A percentile compares a stretch with the other conserved stretches of the same genome.
Evolutionary conservation across 2,329 filamentous ascomycete species (phyloP).

Genomic region (Aspergillus sp.): DNA sequence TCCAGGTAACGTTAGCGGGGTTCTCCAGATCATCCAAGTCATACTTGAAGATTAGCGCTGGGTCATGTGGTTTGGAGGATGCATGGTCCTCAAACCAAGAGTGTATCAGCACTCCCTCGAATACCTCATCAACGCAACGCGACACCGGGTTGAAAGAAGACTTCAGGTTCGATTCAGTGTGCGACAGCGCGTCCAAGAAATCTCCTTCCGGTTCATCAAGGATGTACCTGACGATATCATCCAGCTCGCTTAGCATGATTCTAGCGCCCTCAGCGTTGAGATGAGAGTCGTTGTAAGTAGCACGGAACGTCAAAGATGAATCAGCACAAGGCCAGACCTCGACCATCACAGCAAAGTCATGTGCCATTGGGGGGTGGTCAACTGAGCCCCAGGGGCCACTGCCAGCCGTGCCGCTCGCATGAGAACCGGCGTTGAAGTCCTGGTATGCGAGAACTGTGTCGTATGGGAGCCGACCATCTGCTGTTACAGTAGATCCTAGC

Average conservation of each 20-base stretch:
- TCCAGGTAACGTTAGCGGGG: constrained; percentile 24
- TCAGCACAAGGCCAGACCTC: constrained; percentile 26
- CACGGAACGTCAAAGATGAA: constrained; percentile 25
- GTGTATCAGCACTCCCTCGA: constrained; percentile 21
- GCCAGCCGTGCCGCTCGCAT: neutral
- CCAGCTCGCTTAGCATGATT: constrained; percentile 26
- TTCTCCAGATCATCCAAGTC: constrained; percentile 21
- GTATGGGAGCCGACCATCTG: constrained; percentile 29
- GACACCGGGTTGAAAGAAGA: constrained; percentile 20
- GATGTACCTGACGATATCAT: constrained; percentile 24
- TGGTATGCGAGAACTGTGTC: constrained; percentile 37
- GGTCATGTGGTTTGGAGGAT: constrained; percentile 17
- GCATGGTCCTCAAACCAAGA: constrained; percentile 29
- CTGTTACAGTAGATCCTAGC: constrained; percentile 21
- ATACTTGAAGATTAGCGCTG: constrained; percentile 28
- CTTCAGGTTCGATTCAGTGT: constrained; percentile 14
- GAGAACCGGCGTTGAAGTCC: constrained; percentile 23
- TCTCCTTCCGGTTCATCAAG: constrained; percentile 19
- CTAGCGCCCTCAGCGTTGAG: constrained; percentile 22
- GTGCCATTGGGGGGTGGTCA: constrained; percentile 26
- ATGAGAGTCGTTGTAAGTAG: constrained; percentile 23
- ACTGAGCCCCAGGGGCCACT: constrained; percentile 18
- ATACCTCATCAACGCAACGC: constrained; percentile 8
- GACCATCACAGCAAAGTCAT: constrained; percentile 32
- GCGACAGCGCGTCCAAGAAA: constrained; percentile 16